Conservation (phyloP, 257 asterid genomes). For the Solanum phureja region DNA sequence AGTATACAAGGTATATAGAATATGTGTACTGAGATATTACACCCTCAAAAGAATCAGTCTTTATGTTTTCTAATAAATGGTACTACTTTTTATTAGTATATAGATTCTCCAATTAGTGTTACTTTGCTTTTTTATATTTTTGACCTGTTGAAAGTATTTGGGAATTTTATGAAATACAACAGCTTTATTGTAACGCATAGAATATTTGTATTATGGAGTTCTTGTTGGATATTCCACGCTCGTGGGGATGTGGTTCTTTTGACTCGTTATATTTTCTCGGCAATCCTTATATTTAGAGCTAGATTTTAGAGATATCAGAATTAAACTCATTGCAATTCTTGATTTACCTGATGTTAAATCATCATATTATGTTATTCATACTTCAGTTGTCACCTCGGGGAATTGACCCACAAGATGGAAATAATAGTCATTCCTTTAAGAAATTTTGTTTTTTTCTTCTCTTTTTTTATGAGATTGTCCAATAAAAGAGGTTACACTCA, state of each 20-base stretch:
- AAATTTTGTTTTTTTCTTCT: background rate
- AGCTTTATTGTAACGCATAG: slow-evolving; percentile 32
- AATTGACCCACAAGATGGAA: slow-evolving; percentile 24
- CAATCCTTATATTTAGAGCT: background rate
- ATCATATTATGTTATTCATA: background rate
- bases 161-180: slow-evolving; percentile 9
- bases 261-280: background rate
- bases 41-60: background rate
- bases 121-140: slow-evolving; percentile 6
- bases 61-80: slow-evolving; percentile 1
- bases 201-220: slow-evolving; percentile 7
- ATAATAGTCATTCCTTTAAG: slow-evolving; percentile 10
- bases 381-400: background rate
- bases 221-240: background rate
- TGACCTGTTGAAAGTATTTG: slow-evolving; percentile 24
- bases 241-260: background rate
- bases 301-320: background rate
- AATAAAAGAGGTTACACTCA: slow-evolving; percentile 6
- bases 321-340: background rate
- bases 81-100: background rate
- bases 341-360: background rate
- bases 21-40: background rate
- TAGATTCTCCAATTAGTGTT: slow-evolving; percentile 6
- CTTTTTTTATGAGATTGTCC: slow-evolving; percentile 11
- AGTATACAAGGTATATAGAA: slow-evolving; percentile 9